These are phyloP conservation scores for Acarospora socialis DNA, from an alignment of 2,329 filamentous ascomycete species.

Conservation along the genomic window DNA sequence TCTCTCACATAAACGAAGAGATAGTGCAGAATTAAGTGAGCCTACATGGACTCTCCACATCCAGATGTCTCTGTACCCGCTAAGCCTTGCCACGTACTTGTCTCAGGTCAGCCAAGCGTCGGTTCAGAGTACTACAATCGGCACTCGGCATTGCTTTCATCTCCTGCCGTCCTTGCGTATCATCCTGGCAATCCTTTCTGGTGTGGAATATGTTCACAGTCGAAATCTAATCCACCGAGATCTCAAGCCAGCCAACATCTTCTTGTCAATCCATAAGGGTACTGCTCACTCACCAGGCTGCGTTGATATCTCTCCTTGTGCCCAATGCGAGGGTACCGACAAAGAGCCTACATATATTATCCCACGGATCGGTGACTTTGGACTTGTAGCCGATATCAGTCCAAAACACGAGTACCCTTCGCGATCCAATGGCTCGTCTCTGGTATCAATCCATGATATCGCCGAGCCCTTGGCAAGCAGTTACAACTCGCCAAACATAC, in stretches of 20 bases:
- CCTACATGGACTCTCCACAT: conserved; percentile 43
- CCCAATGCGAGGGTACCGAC: conserved; percentile 26
- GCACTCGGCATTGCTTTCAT: conserved; percentile 47
- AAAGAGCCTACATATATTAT: conserved; percentile 30
- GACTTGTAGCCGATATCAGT: conserved; percentile 44
- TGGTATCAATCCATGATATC: conserved; percentile 14
- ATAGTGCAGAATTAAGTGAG: conserved; percentile 15
- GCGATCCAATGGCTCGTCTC: conserved; percentile 12
- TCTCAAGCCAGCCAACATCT: conserved; percentile 55
- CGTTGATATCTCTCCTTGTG: conserved; percentile 33
- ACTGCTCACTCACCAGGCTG: conserved; percentile 27
- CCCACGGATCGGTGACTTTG: conserved; percentile 55
- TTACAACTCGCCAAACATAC: not conserved
- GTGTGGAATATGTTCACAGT: conserved; percentile 49
- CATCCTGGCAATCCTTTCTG: conserved; percentile 45
- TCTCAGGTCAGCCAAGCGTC: conserved; percentile 22
- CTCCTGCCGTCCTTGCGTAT: conserved; percentile 41
- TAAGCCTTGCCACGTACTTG: conserved; percentile 47
- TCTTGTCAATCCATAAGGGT: conserved; percentile 37
- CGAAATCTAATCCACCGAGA: conserved; percentile 51
- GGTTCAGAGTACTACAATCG: conserved; percentile 14
- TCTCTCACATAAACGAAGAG: too few relatives aligned
- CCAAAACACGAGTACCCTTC: conserved; percentile 21
- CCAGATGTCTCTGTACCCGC: conserved; percentile 53
- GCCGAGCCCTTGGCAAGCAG: not conserved